phyloP scores from a whole-genome alignment of 306 rosid genomes.

The Vicia faba region DNA sequence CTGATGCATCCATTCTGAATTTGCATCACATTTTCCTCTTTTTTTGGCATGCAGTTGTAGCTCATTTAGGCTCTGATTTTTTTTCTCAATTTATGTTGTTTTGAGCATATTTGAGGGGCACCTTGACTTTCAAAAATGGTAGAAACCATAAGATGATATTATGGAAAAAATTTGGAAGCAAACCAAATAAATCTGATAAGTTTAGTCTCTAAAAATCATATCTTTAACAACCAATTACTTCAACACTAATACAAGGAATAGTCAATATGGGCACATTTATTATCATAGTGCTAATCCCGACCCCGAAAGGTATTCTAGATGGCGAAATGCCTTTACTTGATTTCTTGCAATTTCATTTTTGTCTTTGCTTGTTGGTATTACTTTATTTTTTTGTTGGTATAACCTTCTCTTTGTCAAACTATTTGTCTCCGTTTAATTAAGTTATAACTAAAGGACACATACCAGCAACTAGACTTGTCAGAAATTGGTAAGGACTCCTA shows the following conservation, averaged over 20 bases:
- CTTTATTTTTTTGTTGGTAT: neutral
- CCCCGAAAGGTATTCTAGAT: neutral
- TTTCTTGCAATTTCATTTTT: neutral
- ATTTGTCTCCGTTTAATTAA: neutral
- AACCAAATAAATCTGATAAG: neutral
- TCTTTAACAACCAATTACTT: neutral
- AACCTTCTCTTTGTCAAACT: neutral
- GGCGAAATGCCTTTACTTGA: neutral
- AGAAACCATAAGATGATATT: neutral
- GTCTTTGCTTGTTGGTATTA: neutral
- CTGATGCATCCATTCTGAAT: neutral
- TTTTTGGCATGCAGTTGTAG: neutral
- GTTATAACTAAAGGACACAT: neutral
- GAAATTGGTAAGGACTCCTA: constrained; percentile 14
- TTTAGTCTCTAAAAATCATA: neutral
- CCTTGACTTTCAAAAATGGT: neutral
- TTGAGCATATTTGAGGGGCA: neutral
- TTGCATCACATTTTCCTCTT: neutral
- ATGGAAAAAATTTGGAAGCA: neutral
- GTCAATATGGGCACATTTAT: neutral
- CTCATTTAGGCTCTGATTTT: neutral
- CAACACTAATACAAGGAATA: neutral
- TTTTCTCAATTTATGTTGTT: neutral
- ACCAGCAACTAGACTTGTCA: constrained; percentile 23
- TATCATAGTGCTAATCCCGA: neutral